These are phyloP conservation scores for Zygosaccharomyces siamensis DNA, from an alignment of 805 yeast species.

Conservation along the genomic window DNA sequence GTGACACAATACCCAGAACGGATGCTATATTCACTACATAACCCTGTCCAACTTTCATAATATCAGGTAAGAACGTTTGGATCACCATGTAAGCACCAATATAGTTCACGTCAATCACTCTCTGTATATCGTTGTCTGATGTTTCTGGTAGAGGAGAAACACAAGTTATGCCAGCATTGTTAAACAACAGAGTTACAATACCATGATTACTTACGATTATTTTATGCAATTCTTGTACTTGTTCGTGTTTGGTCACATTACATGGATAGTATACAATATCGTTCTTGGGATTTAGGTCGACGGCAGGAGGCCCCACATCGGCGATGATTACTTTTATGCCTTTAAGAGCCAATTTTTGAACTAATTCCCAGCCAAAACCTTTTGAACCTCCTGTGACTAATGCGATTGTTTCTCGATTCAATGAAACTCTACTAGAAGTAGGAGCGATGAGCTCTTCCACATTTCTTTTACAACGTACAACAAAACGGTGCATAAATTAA, in stretches of 20 bases:
- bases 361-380: constrained; percentile 74
- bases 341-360: constrained; percentile 38
- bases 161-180: constrained; percentile 76
- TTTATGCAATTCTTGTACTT: constrained; percentile 40
- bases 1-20: constrained; percentile 78
- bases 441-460: constrained; percentile 2
- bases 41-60: constrained; percentile 60
- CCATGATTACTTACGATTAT: constrained; percentile 48
- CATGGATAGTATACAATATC: constrained; percentile 57
- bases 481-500: background rate
- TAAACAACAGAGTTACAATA: constrained; percentile 60
- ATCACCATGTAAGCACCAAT: constrained; percentile 65
- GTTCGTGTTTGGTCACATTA: constrained; percentile 57
- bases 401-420: constrained; percentile 47
- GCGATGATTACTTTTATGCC: constrained; percentile 57
- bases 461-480: background rate
- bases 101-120: constrained; percentile 61
- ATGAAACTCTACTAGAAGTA: background rate
- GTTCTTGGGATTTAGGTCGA: constrained; percentile 24
- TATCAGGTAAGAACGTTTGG: constrained; percentile 66
- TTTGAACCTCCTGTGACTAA: constrained; percentile 79
- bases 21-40: constrained; percentile 79
- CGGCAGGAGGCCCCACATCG: constrained; percentile 44
- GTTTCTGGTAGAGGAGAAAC: constrained; percentile 55
- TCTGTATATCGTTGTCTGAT: constrained; percentile 54